Percentiles rank a stretch among this genome's conserved stretches.
These are phyloP conservation scores for Tirmania nivea DNA, from an alignment of 495 filamentous ascomycete species.

Conservation along the genomic window DNA sequence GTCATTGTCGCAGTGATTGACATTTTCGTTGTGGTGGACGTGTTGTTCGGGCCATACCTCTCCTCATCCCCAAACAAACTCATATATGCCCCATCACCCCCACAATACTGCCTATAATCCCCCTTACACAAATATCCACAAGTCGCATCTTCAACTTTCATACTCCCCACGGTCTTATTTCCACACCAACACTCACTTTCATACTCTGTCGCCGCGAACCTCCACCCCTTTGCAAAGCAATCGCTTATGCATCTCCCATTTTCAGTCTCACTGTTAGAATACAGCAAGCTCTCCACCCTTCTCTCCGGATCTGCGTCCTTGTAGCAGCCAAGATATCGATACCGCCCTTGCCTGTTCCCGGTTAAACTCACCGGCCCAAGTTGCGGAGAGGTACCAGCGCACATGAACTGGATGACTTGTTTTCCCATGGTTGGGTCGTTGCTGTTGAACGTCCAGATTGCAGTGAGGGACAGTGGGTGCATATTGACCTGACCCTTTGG, in stretches of 20 bases:
- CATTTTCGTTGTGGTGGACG: background rate
- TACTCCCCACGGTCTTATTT: slow-evolving; percentile 14
- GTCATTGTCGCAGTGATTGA: background rate
- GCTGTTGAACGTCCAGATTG: slow-evolving; percentile 22
- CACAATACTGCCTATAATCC: slow-evolving; percentile 22
- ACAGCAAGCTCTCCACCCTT: slow-evolving; percentile 13
- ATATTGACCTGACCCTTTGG: slow-evolving; percentile 25
- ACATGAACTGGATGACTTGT: slow-evolving; percentile 17
- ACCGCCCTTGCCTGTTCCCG: slow-evolving; percentile 7
- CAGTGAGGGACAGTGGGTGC: slow-evolving; percentile 9
- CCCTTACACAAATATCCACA: slow-evolving; percentile 22
- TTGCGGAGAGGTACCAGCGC: slow-evolving; percentile 17
- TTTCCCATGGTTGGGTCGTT: slow-evolving; percentile 21
- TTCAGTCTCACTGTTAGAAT: slow-evolving; percentile 15
- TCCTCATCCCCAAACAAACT: slow-evolving; percentile 23
- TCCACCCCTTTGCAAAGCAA: slow-evolving; percentile 4
- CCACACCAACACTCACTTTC: slow-evolving; percentile 24
- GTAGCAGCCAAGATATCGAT: slow-evolving; percentile 21
- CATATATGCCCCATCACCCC: slow-evolving; percentile 24
- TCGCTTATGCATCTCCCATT: slow-evolving; percentile 18
- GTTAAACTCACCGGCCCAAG: slow-evolving; percentile 10
- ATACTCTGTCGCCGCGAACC: slow-evolving; percentile 21
- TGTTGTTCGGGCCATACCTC: slow-evolving; percentile 6
- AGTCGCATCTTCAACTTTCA: slow-evolving; percentile 14
- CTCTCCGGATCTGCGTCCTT: slow-evolving; percentile 18